Percentiles rank a stretch among this genome's conserved stretches.
Evolutionary conservation across 139 green algal genomes (phyloP).

Genomic region (Picochlorum sp.): DNA sequence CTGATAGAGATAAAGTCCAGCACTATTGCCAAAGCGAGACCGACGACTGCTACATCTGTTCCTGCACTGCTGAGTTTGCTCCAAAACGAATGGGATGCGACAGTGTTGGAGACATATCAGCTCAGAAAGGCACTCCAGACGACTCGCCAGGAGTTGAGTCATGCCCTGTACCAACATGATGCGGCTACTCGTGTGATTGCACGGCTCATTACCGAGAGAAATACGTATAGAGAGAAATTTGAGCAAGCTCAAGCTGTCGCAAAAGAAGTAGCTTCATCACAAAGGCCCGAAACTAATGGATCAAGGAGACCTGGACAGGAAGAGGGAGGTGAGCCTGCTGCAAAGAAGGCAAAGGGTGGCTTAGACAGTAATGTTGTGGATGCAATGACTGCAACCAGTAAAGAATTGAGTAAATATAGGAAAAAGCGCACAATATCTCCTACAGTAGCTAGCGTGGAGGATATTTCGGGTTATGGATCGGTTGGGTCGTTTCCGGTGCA

Average conservation of each 20-base stretch:
- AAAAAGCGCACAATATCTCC: constrained; percentile 70
- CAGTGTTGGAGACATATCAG: constrained; percentile 80
- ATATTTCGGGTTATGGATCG: constrained; percentile 46
- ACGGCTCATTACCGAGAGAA: constrained; percentile 50
- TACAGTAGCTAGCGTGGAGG: constrained; percentile 47
- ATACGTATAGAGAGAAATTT: constrained; percentile 29
- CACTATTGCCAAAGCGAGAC: constrained; percentile 68
- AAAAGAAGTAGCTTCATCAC: neutral
- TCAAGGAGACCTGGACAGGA: neutral
- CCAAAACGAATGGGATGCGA: constrained; percentile 94
- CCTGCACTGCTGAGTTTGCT: constrained; percentile 84
- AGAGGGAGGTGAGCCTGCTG: neutral
- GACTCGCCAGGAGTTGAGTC: constrained; percentile 72
- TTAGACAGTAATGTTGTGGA: constrained; percentile 28
- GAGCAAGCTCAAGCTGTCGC: too few species aligned
- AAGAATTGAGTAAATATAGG: constrained; percentile 52
- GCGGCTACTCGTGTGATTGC: constrained; percentile 80
- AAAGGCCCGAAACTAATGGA: constrained; percentile 3
- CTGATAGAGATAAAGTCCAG: constrained; percentile 62
- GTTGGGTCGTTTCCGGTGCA: constrained; percentile 66
- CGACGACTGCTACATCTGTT: constrained; percentile 70
- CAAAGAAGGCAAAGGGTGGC: constrained; percentile 5
- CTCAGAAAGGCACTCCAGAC: constrained; percentile 65
- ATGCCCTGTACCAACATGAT: constrained; percentile 95
- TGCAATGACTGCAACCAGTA: constrained; percentile 17